These are phyloP conservation scores for Clohesyomyces aquaticus DNA, from an alignment of 495 filamentous ascomycete genomes.

Conservation along the genomic window DNA sequence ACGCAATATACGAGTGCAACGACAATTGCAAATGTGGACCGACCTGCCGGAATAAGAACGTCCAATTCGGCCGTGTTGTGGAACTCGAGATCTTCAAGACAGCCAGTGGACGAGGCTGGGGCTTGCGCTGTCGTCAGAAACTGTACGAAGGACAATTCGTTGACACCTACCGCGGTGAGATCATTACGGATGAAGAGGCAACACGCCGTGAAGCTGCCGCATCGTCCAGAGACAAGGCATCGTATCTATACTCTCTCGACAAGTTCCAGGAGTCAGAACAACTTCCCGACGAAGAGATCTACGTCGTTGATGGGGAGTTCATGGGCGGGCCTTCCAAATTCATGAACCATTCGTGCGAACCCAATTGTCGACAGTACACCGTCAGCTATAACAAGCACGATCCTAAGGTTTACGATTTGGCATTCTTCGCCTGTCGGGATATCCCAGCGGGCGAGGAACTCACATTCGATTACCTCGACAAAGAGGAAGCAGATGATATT, in stretches of 20 bases:
- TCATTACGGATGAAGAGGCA: constrained; percentile 74
- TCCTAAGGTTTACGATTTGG: constrained; percentile 77
- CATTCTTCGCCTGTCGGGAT: constrained; percentile 76
- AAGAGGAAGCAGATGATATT: constrained; percentile 55
- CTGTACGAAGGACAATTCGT: constrained; percentile 83
- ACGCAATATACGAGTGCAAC: constrained; percentile 87
- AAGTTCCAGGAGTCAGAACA: constrained; percentile 63
- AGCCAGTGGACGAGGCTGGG: constrained; percentile 71
- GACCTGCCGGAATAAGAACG: constrained; percentile 77
- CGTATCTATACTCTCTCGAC: constrained; percentile 85
- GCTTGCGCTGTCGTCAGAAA: constrained; percentile 68
- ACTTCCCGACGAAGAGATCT: constrained; percentile 45
- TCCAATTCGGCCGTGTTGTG: constrained; percentile 75
- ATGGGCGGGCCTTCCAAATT: constrained; percentile 64
- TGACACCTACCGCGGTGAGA: constrained; percentile 85
- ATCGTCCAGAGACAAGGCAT: constrained; percentile 55
- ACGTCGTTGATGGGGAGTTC: constrained; percentile 63
- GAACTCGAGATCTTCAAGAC: constrained; percentile 84
- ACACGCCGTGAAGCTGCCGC: constrained; percentile 62
- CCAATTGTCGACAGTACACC: constrained; percentile 79
- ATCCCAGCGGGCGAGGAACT: constrained; percentile 74
- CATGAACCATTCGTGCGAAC: constrained; percentile 71
- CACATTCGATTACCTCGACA: constrained; percentile 78
- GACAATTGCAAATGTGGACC: constrained; percentile 65
- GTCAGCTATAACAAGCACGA: constrained; percentile 80